Evolutionary conservation across 2,329 filamentous ascomycete genomes (phyloP).

Genomic region (Aspergillus pseudoterreus): DNA sequence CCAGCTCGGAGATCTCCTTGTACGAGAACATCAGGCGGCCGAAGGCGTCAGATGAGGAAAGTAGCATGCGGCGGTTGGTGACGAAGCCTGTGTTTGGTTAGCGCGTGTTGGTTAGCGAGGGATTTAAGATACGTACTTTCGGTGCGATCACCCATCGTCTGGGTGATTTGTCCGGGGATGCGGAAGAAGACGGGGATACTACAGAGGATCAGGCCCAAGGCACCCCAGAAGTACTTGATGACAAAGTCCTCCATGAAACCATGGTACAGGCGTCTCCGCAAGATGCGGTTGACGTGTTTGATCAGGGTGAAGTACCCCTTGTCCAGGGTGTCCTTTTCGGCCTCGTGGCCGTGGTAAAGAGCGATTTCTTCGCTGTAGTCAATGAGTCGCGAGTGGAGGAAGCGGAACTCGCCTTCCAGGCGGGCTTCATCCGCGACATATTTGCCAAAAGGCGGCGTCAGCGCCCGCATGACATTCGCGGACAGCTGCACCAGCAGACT

Average conservation of each 20-base stretch:
- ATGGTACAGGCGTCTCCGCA: slow-evolving; percentile 87
- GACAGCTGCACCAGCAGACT: slow-evolving; percentile 88
- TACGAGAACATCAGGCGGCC: slow-evolving; percentile 97
- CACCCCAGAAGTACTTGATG: slow-evolving; percentile 99
- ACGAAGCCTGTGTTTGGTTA: slow-evolving; percentile 62
- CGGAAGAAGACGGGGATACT: slow-evolving; percentile 96
- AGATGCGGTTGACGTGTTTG: slow-evolving; percentile 96
- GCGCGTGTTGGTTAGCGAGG: neutral
- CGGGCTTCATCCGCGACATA: slow-evolving; percentile 95
- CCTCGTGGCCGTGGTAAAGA: slow-evolving; percentile 84
- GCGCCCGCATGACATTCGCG: slow-evolving; percentile 84
- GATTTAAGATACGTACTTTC: slow-evolving; percentile 47
- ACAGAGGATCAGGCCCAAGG: slow-evolving; percentile 84
- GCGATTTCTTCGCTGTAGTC: slow-evolving; percentile 96
- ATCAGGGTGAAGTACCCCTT: slow-evolving; percentile 99
- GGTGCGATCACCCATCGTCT: slow-evolving; percentile 52
- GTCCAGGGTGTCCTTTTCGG: slow-evolving; percentile 92
- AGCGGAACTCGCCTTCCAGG: slow-evolving; percentile 92
- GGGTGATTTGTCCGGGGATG: slow-evolving; percentile 65
- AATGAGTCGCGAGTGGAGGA: slow-evolving; percentile 89
- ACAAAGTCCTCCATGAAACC: slow-evolving; percentile 99
- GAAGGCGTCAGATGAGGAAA: slow-evolving; percentile 93
- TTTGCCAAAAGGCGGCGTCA: slow-evolving; percentile 95
- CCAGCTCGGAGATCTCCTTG: slow-evolving; percentile 93
- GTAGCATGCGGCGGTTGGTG: slow-evolving; percentile 85